Base-by-base conservation (phyloP, 495 filamentous ascomycete genomes). In the Lentithecium fluviatile region DNA sequence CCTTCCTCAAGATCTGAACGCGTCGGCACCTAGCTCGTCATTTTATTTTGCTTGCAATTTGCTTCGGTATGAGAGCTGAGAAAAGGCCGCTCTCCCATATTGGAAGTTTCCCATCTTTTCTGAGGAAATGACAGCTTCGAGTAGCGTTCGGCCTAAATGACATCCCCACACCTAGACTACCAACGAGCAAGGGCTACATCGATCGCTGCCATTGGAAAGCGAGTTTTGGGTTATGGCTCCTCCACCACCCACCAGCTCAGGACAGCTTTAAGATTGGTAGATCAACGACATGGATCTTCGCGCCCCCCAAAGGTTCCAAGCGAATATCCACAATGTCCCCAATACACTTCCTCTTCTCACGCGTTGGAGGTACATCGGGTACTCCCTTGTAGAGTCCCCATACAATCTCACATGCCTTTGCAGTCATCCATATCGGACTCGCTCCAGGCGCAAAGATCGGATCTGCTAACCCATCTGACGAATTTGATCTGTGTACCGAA, bases 231-330 rank as follows among this genome's bases (percentile, higher is more conserved):
- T n/a, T n/a, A n/a, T n/a, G n/a, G n/a, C n/a, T n/a, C n/a, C n/a
- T n/a, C n/a, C n/a, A n/a, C 40, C 29, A 10, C 29, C 4, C 29
- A 32, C 10, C 3, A 32, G 10, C 29, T 32, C 29, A 32, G 10
- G 29, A 10, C 40, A 51, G 11, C 21, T 51, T 34, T 21, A 56
- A 21, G 0, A 52, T 52, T 15, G 83, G 83, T 54, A 86, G 68
- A 60, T 85, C 80, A 12, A 79, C 78, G 76, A 85, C 83, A 69
- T 83, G 82, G 46, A 83, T 61, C 73, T 84, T 84, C 47, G 80
- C 77, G 61, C 74, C 76, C 4, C 78, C 83, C 69, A 83, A 83
- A 24, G 83, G 83, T 56, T 79, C 75, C 25, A 86, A 65, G 36
- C 66, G 74, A 13, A 78, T 76, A 50, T 76, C 69, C 25, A 76